Percentiles rank a stretch among this genome's conserved stretches.
Evolutionary conservation across 768 basidiomycete genomes (phyloP).

Genomic region (Hebeloma cylindrosporum): DNA sequence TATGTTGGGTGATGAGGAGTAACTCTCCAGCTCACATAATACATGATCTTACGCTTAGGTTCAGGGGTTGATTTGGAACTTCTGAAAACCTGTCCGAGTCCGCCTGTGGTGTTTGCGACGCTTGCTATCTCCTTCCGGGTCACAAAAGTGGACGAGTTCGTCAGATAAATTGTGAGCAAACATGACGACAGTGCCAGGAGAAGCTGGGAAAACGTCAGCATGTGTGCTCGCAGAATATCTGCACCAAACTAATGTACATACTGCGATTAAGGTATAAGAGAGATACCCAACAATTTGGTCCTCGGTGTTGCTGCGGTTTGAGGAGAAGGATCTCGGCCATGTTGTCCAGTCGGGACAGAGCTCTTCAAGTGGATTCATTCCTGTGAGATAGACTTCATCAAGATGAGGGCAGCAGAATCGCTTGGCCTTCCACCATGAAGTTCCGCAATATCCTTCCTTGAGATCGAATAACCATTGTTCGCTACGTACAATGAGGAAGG

Average conservation of each 20-base stretch:
- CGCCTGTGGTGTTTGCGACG: slow-evolving; percentile 1
- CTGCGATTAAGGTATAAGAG: slow-evolving; percentile 75
- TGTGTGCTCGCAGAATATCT: not conserved
- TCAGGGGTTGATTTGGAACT: slow-evolving; percentile 26
- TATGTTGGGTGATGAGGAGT: not conserved
- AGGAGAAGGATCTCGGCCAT: slow-evolving; percentile 64
- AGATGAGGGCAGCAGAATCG: slow-evolving; percentile 75
- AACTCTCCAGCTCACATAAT: slow-evolving; percentile 63
- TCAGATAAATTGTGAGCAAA: slow-evolving; percentile 82
- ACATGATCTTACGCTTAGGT: slow-evolving; percentile 68
- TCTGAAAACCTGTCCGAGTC: slow-evolving; percentile 46
- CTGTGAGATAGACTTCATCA: slow-evolving; percentile 17
- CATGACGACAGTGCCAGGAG: slow-evolving; percentile 70
- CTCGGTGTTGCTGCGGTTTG: slow-evolving; percentile 34
- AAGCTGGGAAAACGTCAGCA: slow-evolving; percentile 45
- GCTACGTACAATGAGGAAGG: slow-evolving; percentile 80
- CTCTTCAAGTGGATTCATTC: slow-evolving; percentile 25
- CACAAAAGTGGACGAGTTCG: slow-evolving; percentile 83
- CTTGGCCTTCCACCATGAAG: slow-evolving; percentile 69
- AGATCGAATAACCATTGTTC: slow-evolving; percentile 91
- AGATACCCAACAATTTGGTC: slow-evolving; percentile 59
- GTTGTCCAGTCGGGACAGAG: slow-evolving; percentile 69
- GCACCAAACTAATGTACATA: slow-evolving; percentile 38
- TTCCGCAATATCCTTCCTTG: slow-evolving; percentile 86
- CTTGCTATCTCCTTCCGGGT: slow-evolving; percentile 90